Evolutionary conservation across 345 rosid species (phyloP).

Genomic region (Stellera chamaejasme): DNA sequence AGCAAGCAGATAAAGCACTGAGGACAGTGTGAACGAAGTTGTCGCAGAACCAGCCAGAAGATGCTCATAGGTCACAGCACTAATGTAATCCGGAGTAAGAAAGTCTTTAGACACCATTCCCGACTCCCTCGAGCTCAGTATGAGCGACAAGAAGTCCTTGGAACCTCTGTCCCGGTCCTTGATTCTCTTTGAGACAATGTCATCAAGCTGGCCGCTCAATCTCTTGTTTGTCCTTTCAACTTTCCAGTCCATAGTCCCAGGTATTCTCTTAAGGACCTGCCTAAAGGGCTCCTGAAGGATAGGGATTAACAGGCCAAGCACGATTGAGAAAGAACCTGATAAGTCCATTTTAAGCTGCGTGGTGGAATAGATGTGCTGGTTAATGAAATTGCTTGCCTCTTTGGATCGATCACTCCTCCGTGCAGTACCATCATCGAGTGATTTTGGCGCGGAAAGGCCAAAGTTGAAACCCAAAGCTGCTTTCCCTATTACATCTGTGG

Average conservation of each 20-base stretch:
- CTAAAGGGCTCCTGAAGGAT: conserved; percentile 80
- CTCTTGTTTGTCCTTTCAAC: conserved; percentile 50
- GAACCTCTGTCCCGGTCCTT: conserved; percentile 37
- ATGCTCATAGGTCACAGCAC: conserved; percentile 89
- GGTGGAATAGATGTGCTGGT: conserved; percentile 85
- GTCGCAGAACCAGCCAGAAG: conserved; percentile 93
- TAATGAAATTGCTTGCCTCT: conserved; percentile 58
- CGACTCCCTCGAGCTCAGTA: conserved; percentile 60
- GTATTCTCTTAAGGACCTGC: conserved; percentile 77
- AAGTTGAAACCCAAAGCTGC: conserved; percentile 86
- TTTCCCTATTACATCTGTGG: conserved; percentile 85
- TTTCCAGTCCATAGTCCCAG: conserved; percentile 83
- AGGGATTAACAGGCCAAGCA: conserved; percentile 64
- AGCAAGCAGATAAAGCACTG: conserved; percentile 57
- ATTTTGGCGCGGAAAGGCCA: conserved; percentile 45
- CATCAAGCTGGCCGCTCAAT: conserved; percentile 50
- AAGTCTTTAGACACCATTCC: conserved; percentile 36
- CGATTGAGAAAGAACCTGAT: conserved; percentile 71
- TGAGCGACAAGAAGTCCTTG: conserved; percentile 70
- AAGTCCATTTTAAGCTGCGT: conserved; percentile 92
- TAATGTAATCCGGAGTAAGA: conserved; percentile 60
- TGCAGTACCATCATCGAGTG: conserved; percentile 19
- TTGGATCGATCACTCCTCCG: conserved; percentile 9
- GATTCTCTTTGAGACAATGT: conserved; percentile 65
- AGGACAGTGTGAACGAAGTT: conserved; percentile 73